phyloP scores from a whole-genome alignment of 164 flowering plant species.

The Dillenia suffruticosa region DNA sequence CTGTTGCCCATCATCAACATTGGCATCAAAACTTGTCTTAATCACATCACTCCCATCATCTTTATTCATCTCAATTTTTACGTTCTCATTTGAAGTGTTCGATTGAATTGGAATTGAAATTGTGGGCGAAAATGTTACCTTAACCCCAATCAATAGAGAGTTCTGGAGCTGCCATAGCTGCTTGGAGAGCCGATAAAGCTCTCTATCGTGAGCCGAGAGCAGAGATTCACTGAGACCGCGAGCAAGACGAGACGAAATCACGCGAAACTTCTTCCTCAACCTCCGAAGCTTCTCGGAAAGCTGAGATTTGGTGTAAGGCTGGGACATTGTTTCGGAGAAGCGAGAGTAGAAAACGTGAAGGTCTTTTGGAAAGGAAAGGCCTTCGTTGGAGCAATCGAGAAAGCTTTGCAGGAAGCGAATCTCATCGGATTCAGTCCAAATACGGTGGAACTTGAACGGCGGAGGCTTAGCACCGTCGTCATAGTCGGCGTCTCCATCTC shows the following conservation, averaged over 20 bases:
- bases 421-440: conserved; percentile 70
- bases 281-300: conserved; percentile 69
- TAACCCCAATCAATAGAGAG: conserved; percentile 19
- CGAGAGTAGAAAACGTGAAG: conserved; percentile 45
- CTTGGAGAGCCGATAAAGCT: conserved; percentile 41
- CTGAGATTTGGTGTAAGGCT: conserved; percentile 61
- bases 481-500: conserved; percentile 2
- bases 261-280: conserved; percentile 56
- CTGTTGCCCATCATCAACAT: conserved; percentile 8
- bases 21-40: conserved; percentile 19
- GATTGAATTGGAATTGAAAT: not conserved
- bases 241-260: conserved; percentile 33
- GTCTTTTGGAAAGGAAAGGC: conserved; percentile 49
- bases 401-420: conserved; percentile 57
- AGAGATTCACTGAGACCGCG: conserved; percentile 36
- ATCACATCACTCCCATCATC: conserved; percentile 4
- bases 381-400: conserved; percentile 31
- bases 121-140: conserved; percentile 19
- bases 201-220: conserved; percentile 48
- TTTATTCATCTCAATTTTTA: not conserved
- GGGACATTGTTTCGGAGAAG: conserved; percentile 42
- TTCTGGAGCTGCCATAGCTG: conserved; percentile 41
- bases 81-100: not conserved
- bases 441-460: conserved; percentile 61
- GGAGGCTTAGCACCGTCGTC: conserved; percentile 19